These are phyloP conservation scores for Globisporangium spinosum DNA, from an alignment of 352 stramenopile species.

Conservation along the genomic window DNA sequence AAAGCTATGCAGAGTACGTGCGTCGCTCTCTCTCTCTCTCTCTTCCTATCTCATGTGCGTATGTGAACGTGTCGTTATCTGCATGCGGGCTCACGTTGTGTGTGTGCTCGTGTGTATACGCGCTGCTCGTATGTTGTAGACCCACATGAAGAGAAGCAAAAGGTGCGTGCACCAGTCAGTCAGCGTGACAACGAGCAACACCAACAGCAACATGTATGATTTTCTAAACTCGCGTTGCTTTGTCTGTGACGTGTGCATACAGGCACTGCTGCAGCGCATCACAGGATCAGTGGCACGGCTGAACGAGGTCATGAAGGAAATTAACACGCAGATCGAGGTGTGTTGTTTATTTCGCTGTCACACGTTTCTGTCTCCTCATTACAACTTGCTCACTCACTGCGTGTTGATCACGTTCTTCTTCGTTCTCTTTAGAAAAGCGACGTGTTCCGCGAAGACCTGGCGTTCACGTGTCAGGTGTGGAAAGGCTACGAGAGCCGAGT, in stretches of 20 bases:
- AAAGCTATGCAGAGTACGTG: conserved; percentile 9
- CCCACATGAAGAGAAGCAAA: conserved; percentile 86
- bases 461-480: conserved; percentile 77
- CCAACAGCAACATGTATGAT: neutral
- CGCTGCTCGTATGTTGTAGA: conserved; percentile 28
- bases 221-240: neutral
- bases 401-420: neutral
- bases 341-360: conserved; percentile 16
- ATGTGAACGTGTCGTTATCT: neutral
- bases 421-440: conserved; percentile 62
- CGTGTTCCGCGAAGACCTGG: conserved; percentile 61
- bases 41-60: neutral
- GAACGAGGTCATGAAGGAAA: conserved; percentile 82
- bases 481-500: conserved; percentile 81
- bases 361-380: neutral
- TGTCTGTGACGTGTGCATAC: neutral
- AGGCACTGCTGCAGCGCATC: conserved; percentile 76
- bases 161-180: conserved; percentile 24
- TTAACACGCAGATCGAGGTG: conserved; percentile 84
- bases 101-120: neutral
- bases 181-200: neutral
- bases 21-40: neutral
- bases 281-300: conserved; percentile 68
- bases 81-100: neutral
- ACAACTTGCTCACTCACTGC: neutral